Evolutionary conservation across 768 basidiomycete species (phyloP), one percentile per base, ranked within the genome.

Genomic region (Boletus coccyginus): DNA sequence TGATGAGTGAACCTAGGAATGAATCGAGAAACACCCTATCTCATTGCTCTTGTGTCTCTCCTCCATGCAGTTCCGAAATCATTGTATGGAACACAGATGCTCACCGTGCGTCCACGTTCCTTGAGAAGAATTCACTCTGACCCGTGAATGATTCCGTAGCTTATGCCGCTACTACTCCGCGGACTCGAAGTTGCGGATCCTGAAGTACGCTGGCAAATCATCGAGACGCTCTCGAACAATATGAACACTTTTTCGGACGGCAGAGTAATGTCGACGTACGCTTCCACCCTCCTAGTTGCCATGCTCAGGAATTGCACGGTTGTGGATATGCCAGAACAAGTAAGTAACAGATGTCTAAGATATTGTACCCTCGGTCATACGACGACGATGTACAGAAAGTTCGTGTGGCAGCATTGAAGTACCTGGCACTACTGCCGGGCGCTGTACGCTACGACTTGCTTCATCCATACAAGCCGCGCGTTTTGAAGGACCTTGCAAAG

Each of bases 101-200:
- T 86, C 31, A 70, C 72, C 16, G 88, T 88, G 53, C 45, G 80
- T 68, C 21, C 17, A 49, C 27, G 5, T 8, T 19, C 7, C 10
- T 3, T 13, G 42, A 32, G 48, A 9, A 9, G 17, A 29, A 31
- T 8, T n/a, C n/a, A 27, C 27, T 31, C 36, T 17, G 14, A 29
- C 33, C 10, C 21, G 53, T 14, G 5, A 16, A 47, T 49, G 39
- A 41, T 29, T 35, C 17, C n/a, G 12, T 63, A 98, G 95, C 81
- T 98, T 13, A 82, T 98, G 61, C 94, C 97, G 1, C 78, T 98
- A 14, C 78, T 99, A 6, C 74, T 99, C 42, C 89, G 90, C 16
- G 89, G 92, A 5, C 81, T 98, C 17, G 85, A 90, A 41, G 74
- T 97, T 5, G 83, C 86, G 5, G 87, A 93, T 67, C 71, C 81